phyloP scores from a whole-genome alignment of 2,329 filamentous ascomycete genomes.

The Fusarium citri region DNA sequence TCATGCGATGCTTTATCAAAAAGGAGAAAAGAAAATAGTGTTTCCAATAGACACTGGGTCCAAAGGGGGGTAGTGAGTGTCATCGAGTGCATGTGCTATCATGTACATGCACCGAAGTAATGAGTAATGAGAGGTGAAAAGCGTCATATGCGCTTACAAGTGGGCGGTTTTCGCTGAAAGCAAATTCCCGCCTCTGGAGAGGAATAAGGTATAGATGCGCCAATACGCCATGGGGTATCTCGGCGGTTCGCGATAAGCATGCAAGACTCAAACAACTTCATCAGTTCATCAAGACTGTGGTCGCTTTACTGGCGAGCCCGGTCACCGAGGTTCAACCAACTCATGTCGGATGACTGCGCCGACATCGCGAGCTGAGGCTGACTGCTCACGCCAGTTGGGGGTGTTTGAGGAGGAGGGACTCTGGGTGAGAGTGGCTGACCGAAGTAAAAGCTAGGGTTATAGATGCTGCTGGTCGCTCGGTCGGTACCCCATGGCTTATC shows the following conservation, averaged over 20 bases:
- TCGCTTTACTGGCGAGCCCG: slow-evolving; percentile 45
- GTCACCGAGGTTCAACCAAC: slow-evolving; percentile 80
- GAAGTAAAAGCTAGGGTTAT: slow-evolving; percentile 60
- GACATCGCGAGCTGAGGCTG: slow-evolving; percentile 65
- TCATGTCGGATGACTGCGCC: slow-evolving; percentile 74
- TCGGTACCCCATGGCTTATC: slow-evolving; percentile 62
- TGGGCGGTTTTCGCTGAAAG: slow-evolving; percentile 9
- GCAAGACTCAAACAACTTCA: slow-evolving; percentile 29
- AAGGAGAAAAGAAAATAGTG: slow-evolving; percentile 37
- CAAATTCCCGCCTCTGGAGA: slow-evolving; percentile 1
- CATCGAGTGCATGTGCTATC: slow-evolving; percentile 22
- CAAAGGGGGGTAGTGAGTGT: slow-evolving; percentile 31
- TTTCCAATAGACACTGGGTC: slow-evolving; percentile 32
- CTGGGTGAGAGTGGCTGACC: slow-evolving; percentile 56
- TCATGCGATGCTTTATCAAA: slow-evolving; percentile 43
- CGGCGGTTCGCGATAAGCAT: slow-evolving; percentile 25
- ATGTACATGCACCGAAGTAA: slow-evolving; percentile 31
- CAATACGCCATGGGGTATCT: slow-evolving; percentile 38
- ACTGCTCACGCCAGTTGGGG: slow-evolving; percentile 55
- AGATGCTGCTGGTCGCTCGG: slow-evolving; percentile 65
- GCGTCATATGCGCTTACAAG: slow-evolving; percentile 25
- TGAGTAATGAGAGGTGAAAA: slow-evolving; percentile 27
- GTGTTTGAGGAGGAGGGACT: slow-evolving; percentile 47
- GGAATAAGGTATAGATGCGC: slow-evolving; percentile 18
- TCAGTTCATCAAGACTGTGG: slow-evolving; percentile 35